Conservation (phyloP, 1,139 yeast genomes). For the Candida albicans region DNA sequence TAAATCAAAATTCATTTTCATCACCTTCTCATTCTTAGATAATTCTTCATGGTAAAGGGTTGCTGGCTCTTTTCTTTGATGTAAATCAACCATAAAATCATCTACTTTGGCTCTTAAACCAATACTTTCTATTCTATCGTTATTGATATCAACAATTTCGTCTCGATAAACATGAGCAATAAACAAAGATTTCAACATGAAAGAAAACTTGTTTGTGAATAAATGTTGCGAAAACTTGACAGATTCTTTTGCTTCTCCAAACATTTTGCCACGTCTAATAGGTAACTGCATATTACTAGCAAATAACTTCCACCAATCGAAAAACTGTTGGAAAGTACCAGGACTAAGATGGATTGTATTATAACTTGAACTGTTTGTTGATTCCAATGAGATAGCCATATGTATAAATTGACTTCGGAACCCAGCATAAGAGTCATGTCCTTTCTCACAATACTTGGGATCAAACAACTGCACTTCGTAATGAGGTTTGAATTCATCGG, state of each 20-base stretch:
- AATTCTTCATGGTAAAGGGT: conserved; percentile 33
- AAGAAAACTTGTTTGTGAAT: conserved; percentile 41
- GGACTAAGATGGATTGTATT: conserved; percentile 47
- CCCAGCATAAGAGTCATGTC: conserved; percentile 40
- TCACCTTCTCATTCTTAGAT: conserved; percentile 28
- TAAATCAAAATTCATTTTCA: conserved; percentile 46
- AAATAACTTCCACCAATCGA: conserved; percentile 48
- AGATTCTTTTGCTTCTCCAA: conserved; percentile 37
- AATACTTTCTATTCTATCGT: conserved; percentile 34
- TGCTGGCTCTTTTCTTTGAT: conserved; percentile 46
- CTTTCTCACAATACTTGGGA: conserved; percentile 56
- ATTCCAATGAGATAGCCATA: conserved; percentile 54
- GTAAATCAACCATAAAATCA: conserved; percentile 42
- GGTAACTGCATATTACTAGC: conserved; percentile 46
- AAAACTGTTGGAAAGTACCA: conserved; percentile 39
- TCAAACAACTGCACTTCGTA: conserved; percentile 62
- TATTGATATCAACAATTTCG: conserved; percentile 20
- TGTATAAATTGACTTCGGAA: conserved; percentile 45
- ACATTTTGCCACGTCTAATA: conserved; percentile 38
- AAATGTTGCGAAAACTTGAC: conserved; percentile 46
- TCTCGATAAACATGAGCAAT: conserved; percentile 42
- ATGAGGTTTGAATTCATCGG: conserved; percentile 65
- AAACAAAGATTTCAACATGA: conserved; percentile 40
- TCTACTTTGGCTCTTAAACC: conserved; percentile 46
- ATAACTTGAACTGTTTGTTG: conserved; percentile 42